Conservation (phyloP, 2,329 filamentous ascomycete genomes). For the Claviceps africana region DNA sequence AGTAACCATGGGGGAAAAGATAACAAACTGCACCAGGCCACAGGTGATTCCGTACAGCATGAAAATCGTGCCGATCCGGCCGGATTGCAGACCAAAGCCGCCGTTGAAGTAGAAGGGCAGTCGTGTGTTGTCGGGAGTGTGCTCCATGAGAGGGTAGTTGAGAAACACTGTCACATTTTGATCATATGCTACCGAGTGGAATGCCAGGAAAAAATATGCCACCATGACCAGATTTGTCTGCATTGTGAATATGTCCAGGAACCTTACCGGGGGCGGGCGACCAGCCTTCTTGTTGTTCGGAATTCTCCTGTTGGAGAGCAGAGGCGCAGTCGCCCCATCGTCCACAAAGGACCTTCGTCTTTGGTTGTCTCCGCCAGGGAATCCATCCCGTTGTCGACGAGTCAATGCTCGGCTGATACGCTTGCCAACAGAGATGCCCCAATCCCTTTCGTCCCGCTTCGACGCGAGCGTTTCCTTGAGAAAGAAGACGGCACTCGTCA, state of each 20-base stretch:
- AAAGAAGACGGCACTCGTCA: constrained; percentile 62
- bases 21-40: constrained; percentile 69
- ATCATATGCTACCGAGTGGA: constrained; percentile 75
- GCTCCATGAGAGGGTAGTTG: constrained; percentile 51
- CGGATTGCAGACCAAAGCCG: constrained; percentile 61
- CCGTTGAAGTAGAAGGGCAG: constrained; percentile 72
- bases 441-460: constrained; percentile 55
- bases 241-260: constrained; percentile 54
- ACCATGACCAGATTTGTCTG: constrained; percentile 65
- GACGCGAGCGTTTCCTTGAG: constrained; percentile 74
- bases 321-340: constrained; percentile 41
- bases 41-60: constrained; percentile 68
- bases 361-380: not conserved
- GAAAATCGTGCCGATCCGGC: constrained; percentile 72
- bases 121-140: constrained; percentile 42
- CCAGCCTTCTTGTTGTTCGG: constrained; percentile 13
- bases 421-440: constrained; percentile 60
- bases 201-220: constrained; percentile 65
- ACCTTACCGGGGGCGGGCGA: constrained; percentile 19
- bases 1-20: constrained; percentile 66
- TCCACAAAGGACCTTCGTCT: constrained; percentile 37
- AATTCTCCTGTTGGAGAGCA: constrained; percentile 28
- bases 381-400: constrained; percentile 3
- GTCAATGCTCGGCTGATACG: constrained; percentile 38
- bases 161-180: constrained; percentile 82